Base-by-base conservation (phyloP, 306 rosid species). In the Sicyos edulis region DNA sequence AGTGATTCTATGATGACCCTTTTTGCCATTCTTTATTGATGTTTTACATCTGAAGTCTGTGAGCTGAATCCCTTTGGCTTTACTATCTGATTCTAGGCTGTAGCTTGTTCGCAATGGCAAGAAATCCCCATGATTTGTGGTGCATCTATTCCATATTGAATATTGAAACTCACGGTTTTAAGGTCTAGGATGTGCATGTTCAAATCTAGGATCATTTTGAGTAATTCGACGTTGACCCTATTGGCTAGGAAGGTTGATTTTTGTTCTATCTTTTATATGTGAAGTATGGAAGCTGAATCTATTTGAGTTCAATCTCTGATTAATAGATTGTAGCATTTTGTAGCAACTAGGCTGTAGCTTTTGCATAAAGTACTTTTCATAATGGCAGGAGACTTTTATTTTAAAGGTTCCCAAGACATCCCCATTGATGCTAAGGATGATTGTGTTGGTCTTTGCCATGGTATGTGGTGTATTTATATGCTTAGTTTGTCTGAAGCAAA, bases 401-500 rank as follows among this genome's bases (percentile, higher is more conserved):
- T 69, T 74, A 71, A 88, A 92, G 86, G 83, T 75, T 76, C 86
- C 86, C 73, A 95, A 86, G 86, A 91, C 80, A 70, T 86, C 96
- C 11, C 88, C 97, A 15, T 81, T 91, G 86, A 76, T 85, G 75
- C 77, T 89, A 91, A 86, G 97, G 86, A 77, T 89, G 87, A 73
- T 80, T 51, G 92, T 89, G 8, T 78, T 95, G 76, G 72, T 84
- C 78, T 82, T 91, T 84, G 89, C 88, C 59, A 91, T 91, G 97
- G 83, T 91, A 57, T 89, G 95, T 83, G 97, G 99, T 51, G 88
- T 89, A 77, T 95, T 87, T 80, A 91, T 95, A 74, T 95, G 91
- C 82, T 82, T 95, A 32, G 82, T 95, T 83, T 91, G 97, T 84
- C 69, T 91, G 61, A 89, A 87, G 86, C 99, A 95, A 81, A 78